Conservation (phyloP, 2,329 filamentous ascomycete genomes). For the Fusarium anguioides region DNA sequence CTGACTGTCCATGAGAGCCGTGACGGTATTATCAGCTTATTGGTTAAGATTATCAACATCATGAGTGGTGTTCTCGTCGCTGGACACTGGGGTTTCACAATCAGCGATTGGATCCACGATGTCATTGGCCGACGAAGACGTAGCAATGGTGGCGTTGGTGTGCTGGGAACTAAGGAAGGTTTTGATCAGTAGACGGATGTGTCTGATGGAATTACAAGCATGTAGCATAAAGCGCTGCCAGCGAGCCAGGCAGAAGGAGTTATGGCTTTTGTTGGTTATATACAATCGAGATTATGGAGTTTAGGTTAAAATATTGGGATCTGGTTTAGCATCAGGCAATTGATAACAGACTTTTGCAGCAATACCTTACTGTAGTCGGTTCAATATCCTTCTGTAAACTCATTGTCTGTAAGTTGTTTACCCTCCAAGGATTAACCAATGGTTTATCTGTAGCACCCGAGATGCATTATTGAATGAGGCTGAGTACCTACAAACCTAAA, state of each 20-base stretch:
- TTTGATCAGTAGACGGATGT: constrained; percentile 43
- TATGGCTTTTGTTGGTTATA: constrained; percentile 21
- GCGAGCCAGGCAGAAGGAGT: constrained; percentile 34
- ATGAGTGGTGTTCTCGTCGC: constrained; percentile 91
- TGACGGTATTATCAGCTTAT: constrained; percentile 76
- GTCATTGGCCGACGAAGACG: constrained; percentile 63
- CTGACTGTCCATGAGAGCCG: constrained; percentile 86
- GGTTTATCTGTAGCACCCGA: no score
- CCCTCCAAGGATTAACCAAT: not conserved
- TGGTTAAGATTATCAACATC: constrained; percentile 90
- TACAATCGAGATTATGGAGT: constrained; percentile 37
- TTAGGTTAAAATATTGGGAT: constrained; percentile 41
- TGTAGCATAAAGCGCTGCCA: constrained; percentile 20
- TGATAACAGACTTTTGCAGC: not conserved
- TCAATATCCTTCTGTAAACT: not conserved
- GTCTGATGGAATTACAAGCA: not conserved
- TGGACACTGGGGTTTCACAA: constrained; percentile 90
- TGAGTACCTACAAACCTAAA: not conserved
- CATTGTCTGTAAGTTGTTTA: not conserved
- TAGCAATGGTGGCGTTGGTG: constrained; percentile 58
- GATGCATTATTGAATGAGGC: not conserved
- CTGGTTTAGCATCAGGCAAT: constrained; percentile 24
- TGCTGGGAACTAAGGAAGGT: constrained; percentile 61
- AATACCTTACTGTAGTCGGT: no score
- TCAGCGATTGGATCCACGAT: constrained; percentile 78